These are phyloP conservation scores for Phaeophleospora eucalypticola DNA, from an alignment of 2,329 filamentous ascomycete genomes.

Conservation along the genomic window DNA sequence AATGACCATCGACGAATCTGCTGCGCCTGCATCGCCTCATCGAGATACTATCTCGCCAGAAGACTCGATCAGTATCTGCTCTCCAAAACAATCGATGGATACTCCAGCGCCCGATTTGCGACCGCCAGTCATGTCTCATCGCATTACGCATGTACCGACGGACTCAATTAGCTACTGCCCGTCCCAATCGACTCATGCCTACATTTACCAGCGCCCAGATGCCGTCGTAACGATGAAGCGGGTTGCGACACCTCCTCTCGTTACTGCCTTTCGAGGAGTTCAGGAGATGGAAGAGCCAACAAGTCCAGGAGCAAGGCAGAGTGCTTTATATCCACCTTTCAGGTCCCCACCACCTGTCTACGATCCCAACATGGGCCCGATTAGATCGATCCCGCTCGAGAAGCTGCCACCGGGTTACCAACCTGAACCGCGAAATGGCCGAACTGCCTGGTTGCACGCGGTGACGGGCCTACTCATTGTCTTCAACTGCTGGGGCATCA, in stretches of 20 bases:
- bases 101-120: neutral
- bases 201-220: neutral
- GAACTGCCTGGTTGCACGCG: slow-evolving; percentile 25
- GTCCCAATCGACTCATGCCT: neutral
- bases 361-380: neutral
- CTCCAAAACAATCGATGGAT: neutral
- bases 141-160: too few relatives aligned
- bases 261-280: neutral
- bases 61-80: slow-evolving; percentile 3
- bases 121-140: neutral
- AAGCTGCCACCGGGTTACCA: neutral
- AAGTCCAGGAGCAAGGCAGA: neutral
- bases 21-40: too few relatives aligned
- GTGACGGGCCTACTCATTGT: slow-evolving; percentile 20
- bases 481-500: slow-evolving; percentile 32
- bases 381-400: neutral
- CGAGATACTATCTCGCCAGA: neutral
- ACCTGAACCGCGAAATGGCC: slow-evolving; percentile 20
- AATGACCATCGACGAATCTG: too few relatives aligned
- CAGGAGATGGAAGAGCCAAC: neutral
- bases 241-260: neutral
- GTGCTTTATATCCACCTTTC: neutral
- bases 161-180: neutral
- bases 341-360: neutral
- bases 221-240: neutral